Evolutionary conservation across 768 basidiomycete species (phyloP).

Genomic region (Leccinum arenicola): DNA sequence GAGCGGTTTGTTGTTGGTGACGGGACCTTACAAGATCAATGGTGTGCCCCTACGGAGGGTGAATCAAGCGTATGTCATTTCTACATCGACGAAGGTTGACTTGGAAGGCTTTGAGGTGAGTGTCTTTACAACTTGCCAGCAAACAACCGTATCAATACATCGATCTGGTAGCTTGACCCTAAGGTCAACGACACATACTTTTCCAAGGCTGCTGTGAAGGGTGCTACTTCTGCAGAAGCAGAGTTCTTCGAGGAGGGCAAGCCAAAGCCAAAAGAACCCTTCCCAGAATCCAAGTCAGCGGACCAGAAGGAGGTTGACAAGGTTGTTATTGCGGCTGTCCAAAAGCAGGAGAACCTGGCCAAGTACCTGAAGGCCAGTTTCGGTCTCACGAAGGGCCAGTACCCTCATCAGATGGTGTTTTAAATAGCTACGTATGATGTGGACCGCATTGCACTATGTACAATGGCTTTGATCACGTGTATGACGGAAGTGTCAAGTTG

Average conservation of each 20-base stretch:
- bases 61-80: slow-evolving; percentile 98
- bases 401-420: slow-evolving; percentile 92
- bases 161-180: slow-evolving; percentile 62
- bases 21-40: slow-evolving; percentile 97
- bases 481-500: background rate
- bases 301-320: slow-evolving; percentile 91
- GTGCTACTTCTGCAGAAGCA: slow-evolving; percentile 80
- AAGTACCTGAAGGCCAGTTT: slow-evolving; percentile 93
- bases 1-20: slow-evolving; percentile 90
- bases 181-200: slow-evolving; percentile 96
- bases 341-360: slow-evolving; percentile 84
- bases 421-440: slow-evolving; percentile 36
- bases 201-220: slow-evolving; percentile 70
- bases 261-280: slow-evolving; percentile 83
- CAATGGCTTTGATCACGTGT: slow-evolving; percentile 20
- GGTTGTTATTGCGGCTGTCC: slow-evolving; percentile 76
- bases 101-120: slow-evolving; percentile 70
- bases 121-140: slow-evolving; percentile 9
- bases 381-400: slow-evolving; percentile 96
- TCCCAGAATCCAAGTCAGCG: slow-evolving; percentile 81
- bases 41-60: slow-evolving; percentile 97
- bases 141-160: background rate
- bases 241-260: slow-evolving; percentile 97
- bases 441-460: slow-evolving; percentile 8
- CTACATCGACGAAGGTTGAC: slow-evolving; percentile 93